phyloP scores from a whole-genome alignment of 1,139 yeast genomes.

The Kodamaea derodonti region DNA sequence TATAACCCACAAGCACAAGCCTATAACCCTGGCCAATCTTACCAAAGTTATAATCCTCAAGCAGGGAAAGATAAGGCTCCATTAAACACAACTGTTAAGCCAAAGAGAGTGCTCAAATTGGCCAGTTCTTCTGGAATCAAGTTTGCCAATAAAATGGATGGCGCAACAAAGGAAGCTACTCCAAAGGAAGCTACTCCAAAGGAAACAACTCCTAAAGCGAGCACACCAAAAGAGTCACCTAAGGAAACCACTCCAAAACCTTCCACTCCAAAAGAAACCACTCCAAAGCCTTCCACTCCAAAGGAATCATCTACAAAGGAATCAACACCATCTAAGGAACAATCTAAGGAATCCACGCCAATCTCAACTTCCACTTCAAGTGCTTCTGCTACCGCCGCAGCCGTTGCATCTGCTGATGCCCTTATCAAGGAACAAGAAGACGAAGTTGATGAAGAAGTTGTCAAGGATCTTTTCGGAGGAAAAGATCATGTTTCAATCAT shows the following conservation, averaged over 20 bases:
- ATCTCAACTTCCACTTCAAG: slow-evolving; percentile 14
- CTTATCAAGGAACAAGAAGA: slow-evolving; percentile 76
- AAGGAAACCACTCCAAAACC: slow-evolving; percentile 12
- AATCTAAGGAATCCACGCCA: slow-evolving; percentile 5
- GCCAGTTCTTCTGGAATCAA: slow-evolving; percentile 65
- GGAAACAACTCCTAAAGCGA: slow-evolving; percentile 3
- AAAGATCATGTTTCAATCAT: slow-evolving; percentile 95
- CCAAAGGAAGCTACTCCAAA: slow-evolving; percentile 15
- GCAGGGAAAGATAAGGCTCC: slow-evolving; percentile 63
- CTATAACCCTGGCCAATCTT: slow-evolving; percentile 18
- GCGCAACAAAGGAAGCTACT: slow-evolving; percentile 35
- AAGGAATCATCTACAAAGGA: slow-evolving; percentile 9
- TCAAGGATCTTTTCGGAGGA: slow-evolving; percentile 91
- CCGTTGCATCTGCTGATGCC: slow-evolving; percentile 35
- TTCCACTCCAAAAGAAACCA: slow-evolving; percentile 11
- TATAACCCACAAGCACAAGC: slow-evolving; percentile 15
- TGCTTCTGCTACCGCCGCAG: slow-evolving; percentile 15
- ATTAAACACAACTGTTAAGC: slow-evolving; percentile 44
- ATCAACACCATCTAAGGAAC: slow-evolving; percentile 17
- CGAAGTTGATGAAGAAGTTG: slow-evolving; percentile 81
- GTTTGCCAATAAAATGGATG: slow-evolving; percentile 41
- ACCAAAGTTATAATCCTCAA: slow-evolving; percentile 19
- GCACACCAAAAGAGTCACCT: slow-evolving; percentile 15
- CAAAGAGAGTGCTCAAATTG: slow-evolving; percentile 60
- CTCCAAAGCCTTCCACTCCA: slow-evolving; percentile 6